Evolutionary conservation across 2,329 filamentous ascomycete genomes (phyloP).

Genomic region (Aphanocladium album): DNA sequence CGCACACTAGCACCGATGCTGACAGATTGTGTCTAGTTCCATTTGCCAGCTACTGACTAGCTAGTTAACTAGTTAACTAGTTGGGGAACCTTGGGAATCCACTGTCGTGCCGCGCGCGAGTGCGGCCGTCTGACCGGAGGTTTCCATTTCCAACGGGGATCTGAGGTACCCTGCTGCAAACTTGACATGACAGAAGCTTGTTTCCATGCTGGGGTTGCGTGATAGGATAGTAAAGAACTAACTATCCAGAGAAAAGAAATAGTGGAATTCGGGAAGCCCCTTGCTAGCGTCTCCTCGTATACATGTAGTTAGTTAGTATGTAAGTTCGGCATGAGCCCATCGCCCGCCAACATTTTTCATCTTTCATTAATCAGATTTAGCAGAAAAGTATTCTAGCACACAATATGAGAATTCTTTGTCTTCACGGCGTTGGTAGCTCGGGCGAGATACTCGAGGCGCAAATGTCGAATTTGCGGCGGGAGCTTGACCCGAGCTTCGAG

Average conservation of each 20-base stretch:
- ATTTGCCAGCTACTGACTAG: not conserved
- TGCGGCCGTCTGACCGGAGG: not conserved
- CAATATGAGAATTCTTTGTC: constrained; percentile 6
- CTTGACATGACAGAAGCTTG: not conserved
- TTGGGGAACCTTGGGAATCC: not conserved
- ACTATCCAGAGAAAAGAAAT: not conserved
- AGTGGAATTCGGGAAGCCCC: not conserved
- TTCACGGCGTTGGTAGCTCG: constrained; percentile 10
- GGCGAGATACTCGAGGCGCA: constrained; percentile 1
- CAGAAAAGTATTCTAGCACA: not conserved
- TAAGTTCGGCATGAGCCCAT: not conserved
- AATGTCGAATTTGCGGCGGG: not conserved
- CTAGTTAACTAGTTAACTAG: too few species aligned
- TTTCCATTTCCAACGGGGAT: not conserved
- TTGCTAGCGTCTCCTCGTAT: not conserved
- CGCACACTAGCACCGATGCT: not conserved
- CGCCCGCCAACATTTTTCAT: not conserved
- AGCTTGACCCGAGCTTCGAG: constrained; percentile 7
- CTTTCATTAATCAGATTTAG: not conserved
- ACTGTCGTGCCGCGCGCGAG: not conserved
- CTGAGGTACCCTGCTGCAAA: not conserved
- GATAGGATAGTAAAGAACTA: not conserved
- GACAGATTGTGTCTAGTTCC: not conserved
- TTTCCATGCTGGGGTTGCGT: not conserved
- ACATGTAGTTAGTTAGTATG: too few species aligned